Conservation (phyloP, 805 yeast species). For the Pichia ethanolica region DNA sequence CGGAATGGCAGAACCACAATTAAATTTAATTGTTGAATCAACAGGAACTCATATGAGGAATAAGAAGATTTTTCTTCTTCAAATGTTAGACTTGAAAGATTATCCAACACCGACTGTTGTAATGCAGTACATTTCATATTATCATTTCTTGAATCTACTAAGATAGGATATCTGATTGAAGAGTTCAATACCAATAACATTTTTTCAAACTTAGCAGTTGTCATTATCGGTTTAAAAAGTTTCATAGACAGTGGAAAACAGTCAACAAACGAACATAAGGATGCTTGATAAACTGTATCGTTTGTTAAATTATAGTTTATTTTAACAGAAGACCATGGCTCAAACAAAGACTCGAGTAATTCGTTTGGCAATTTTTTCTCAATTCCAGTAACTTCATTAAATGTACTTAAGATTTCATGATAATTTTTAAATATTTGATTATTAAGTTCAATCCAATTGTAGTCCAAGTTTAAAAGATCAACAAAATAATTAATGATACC, state of each 20-base stretch:
- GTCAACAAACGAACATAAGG: slow-evolving; percentile 47
- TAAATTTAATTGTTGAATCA: slow-evolving; percentile 48
- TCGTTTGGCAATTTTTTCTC: slow-evolving; percentile 22
- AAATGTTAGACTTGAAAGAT: slow-evolving; percentile 30
- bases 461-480: slow-evolving; percentile 31
- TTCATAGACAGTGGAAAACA: slow-evolving; percentile 44
- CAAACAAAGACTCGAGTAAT: slow-evolving; percentile 34
- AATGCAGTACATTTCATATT: slow-evolving; percentile 49
- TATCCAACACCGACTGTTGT: slow-evolving; percentile 51
- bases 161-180: slow-evolving; percentile 65
- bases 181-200: slow-evolving; percentile 55
- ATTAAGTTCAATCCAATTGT: slow-evolving; percentile 43
- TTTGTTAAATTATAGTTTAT: slow-evolving; percentile 37
- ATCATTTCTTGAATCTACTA: slow-evolving; percentile 54
- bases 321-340: slow-evolving; percentile 42
- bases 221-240: slow-evolving; percentile 28
- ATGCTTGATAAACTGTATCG: slow-evolving; percentile 45
- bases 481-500: slow-evolving; percentile 45
- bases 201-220: slow-evolving; percentile 34
- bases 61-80: slow-evolving; percentile 15
- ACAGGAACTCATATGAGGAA: slow-evolving; percentile 33
- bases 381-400: slow-evolving; percentile 14
- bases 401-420: slow-evolving; percentile 36
- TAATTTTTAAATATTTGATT: slow-evolving; percentile 49
- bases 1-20: slow-evolving; percentile 55